Percentiles rank a stretch among this genome's conserved stretches.
Evolutionary conservation across 2,329 filamentous ascomycete genomes (phyloP).

Genomic region (Paraconiothyrium sp.): DNA sequence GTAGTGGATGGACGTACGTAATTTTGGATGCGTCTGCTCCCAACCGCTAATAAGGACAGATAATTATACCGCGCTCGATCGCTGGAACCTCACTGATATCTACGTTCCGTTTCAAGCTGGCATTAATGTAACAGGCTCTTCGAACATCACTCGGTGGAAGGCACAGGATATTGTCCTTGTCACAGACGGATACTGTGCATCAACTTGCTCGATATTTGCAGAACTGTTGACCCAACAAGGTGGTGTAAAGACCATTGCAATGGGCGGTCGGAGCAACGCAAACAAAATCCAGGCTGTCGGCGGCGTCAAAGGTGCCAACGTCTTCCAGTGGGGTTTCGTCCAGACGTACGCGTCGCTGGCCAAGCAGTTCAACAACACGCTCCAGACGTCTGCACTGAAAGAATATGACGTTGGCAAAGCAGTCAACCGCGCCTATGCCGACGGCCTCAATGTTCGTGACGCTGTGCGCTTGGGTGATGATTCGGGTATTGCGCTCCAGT

Average conservation of each 20-base stretch:
- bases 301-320: constrained; percentile 61
- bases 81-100: constrained; percentile 50
- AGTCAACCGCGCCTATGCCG: constrained; percentile 27
- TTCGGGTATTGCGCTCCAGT: constrained; percentile 47
- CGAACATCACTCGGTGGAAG: constrained; percentile 41
- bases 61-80: constrained; percentile 41
- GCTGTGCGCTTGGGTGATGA: constrained; percentile 44
- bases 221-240: constrained; percentile 64
- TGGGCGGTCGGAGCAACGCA: constrained; percentile 59
- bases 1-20: constrained; percentile 39
- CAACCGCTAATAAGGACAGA: constrained; percentile 50
- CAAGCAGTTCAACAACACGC: constrained; percentile 29
- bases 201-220: constrained; percentile 66
- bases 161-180: constrained; percentile 63
- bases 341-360: constrained; percentile 36
- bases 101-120: constrained; percentile 42
- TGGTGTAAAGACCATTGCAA: constrained; percentile 63
- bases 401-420: constrained; percentile 40
- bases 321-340: constrained; percentile 46
- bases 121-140: constrained; percentile 48
- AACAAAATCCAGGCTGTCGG: constrained; percentile 65
- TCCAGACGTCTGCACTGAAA: constrained; percentile 38
- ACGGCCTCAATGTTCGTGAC: constrained; percentile 47
- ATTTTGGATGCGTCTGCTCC: not conserved
- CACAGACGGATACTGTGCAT: constrained; percentile 68